Base-by-base conservation (phyloP, 108 stramenopile genomes). In the Nitzschia palea region DNA sequence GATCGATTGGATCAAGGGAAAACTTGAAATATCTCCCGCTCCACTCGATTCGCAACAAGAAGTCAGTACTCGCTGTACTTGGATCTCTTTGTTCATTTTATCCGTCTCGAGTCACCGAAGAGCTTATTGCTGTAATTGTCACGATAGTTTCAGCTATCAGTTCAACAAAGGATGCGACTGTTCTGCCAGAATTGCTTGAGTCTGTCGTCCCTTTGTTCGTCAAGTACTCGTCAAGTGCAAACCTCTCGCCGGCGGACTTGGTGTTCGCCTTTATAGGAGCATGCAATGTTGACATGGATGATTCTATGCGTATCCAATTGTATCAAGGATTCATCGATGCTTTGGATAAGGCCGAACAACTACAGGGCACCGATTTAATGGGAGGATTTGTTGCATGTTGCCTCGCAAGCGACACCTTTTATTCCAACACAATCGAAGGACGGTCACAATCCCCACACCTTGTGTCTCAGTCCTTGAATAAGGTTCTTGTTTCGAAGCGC, bases 131-230 rank as follows among this genome's bases (percentile, higher is more conserved):
- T n/a, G 83, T 83, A 23, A 50, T 90, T 2, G 55, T 58, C 18
- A 67, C 70, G 33, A 64, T 84, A 32, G 55, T 74, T 48, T 69
- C 83, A 12, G 30, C 55, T 17, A 44, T 42, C 3, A 35, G 28
- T 25, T 59, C 57, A 0, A 27, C n/a, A 32, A 64, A 55, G 31
- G 71, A 64, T 18, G 63, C 62, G 12, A 34, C 37, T 28, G 29
- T 48, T 34, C n/a, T 65, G 18, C 29, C 42, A 9, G 44, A 51
- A n/a, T 73, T 62, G 44, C 50, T 66, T 37, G 73, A 48, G 18
- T 62, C 85, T 1, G 55, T 86, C 34, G 72, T 87, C 18, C 85
- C 84, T 8, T 79, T 81, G 15, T 91, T 71, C 66, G 83, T 81
- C 23, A 65, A 57, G 15, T 71, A 86, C 45, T 76, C 85, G 9